Percentiles rank a stretch among this genome's conserved stretches.
These are phyloP conservation scores for Brassica cretica DNA, from an alignment of 345 rosid genomes.

Conservation along the genomic window DNA sequence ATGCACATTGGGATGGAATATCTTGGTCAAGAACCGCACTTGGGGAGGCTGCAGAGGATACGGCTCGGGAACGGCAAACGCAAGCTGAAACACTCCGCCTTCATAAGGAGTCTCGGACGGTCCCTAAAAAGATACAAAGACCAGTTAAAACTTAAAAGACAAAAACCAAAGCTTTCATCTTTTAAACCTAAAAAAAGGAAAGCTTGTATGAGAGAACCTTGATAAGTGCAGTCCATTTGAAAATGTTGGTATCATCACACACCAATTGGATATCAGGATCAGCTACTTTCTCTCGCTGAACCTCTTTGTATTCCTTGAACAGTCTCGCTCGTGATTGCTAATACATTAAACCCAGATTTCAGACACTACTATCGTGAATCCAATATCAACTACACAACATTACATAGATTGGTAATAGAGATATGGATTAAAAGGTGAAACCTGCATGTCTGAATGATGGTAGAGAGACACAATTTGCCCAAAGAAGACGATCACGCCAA, in stretches of 20 bases:
- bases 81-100: conserved; percentile 96
- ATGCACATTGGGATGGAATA: conserved; percentile 98
- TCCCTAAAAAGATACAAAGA: conserved; percentile 49
- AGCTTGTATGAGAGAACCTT: conserved; percentile 51
- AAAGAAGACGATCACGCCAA: conserved; percentile 7
- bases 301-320: conserved; percentile 96
- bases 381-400: neutral
- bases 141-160: neutral
- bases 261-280: conserved; percentile 94
- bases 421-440: neutral
- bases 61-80: conserved; percentile 92
- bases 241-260: conserved; percentile 95
- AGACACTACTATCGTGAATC: neutral
- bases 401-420: neutral
- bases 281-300: conserved; percentile 85
- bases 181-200: neutral
- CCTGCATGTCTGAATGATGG: conserved; percentile 27
- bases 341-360: conserved; percentile 8
- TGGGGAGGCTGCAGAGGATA: conserved; percentile 99
- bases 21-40: conserved; percentile 97
- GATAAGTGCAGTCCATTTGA: conserved; percentile 97
- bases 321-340: conserved; percentile 94
- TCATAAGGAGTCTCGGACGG: conserved; percentile 98
- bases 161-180: neutral
- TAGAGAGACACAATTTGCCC: neutral